Percentiles rank a stretch among this genome's conserved stretches.
Conservation (phyloP, 2,329 filamentous ascomycete species). For the Acephala macrosclerotiorum region DNA sequence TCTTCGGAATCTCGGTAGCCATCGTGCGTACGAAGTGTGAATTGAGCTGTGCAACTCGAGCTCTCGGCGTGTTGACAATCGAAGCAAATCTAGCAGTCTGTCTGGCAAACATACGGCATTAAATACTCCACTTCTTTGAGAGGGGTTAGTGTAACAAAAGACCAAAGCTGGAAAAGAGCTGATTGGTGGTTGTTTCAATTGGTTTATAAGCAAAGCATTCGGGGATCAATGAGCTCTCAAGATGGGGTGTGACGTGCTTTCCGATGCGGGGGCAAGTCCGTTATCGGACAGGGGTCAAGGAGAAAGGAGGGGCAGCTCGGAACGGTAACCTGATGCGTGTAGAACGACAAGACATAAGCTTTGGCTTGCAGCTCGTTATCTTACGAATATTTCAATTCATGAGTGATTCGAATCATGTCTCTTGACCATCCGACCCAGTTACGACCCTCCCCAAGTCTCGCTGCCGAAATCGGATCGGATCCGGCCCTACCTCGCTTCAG, state of each 20-base stretch:
- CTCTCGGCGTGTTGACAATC: conserved; percentile 12
- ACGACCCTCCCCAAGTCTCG: too few species aligned
- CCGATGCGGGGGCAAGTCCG: too few species aligned
- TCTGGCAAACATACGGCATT: conserved; percentile 21
- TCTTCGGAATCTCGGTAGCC: conserved; percentile 34
- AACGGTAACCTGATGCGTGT: neutral
- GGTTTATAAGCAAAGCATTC: neutral
- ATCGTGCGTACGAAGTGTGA: conserved; percentile 26
- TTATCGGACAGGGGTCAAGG: neutral
- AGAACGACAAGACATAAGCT: neutral
- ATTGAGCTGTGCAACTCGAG: conserved; percentile 23
- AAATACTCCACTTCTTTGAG: neutral
- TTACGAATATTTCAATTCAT: neutral
- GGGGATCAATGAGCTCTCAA: neutral
- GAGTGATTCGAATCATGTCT: too few species aligned
- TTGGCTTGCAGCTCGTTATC: neutral
- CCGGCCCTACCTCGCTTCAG: too few species aligned
- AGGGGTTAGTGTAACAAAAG: neutral
- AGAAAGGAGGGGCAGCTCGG: conserved; percentile 3
- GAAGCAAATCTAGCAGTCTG: conserved; percentile 21
- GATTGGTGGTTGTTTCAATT: neutral
- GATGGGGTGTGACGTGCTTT: neutral
- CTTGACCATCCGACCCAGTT: too few species aligned
- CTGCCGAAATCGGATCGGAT: too few species aligned
- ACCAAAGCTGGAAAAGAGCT: neutral